These are phyloP conservation scores for Dryas drummondii DNA, from an alignment of 306 rosid species.

Conservation along the genomic window DNA sequence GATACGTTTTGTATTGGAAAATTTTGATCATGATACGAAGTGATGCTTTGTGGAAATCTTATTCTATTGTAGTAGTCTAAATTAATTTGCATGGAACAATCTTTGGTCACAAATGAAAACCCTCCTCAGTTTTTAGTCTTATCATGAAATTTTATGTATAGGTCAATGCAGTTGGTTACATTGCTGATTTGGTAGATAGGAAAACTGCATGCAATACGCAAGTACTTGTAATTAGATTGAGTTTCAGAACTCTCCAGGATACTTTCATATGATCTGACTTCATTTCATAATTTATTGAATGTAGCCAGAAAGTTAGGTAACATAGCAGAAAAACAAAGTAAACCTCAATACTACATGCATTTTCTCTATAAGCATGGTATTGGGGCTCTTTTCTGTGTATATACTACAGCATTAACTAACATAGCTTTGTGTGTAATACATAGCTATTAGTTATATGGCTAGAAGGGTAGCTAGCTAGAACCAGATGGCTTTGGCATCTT, in stretches of 20 bases:
- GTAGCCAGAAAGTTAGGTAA: constrained; percentile 9
- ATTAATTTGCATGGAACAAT: constrained; percentile 6
- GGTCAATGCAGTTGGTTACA: constrained; percentile 3
- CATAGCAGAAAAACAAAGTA: neutral
- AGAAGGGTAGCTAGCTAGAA: constrained; percentile 46
- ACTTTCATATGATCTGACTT: constrained; percentile 16
- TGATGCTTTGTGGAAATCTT: constrained; percentile 11
- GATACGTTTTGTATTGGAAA: constrained; percentile 25
- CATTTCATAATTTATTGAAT: constrained; percentile 1
- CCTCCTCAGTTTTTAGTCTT: constrained; percentile 2
- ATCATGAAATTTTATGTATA: neutral
- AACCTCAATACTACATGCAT: constrained; percentile 16
- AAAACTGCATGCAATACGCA: neutral
- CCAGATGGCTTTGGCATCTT: constrained; percentile 95
- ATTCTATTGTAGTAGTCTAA: constrained; percentile 6
- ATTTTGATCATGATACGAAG: constrained; percentile 7
- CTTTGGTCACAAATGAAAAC: constrained; percentile 8
- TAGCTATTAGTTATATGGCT: neutral
- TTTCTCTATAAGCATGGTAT: constrained; percentile 16
- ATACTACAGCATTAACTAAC: constrained; percentile 13
- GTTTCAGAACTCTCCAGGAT: neutral
- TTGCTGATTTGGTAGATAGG: neutral
- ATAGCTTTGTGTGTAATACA: constrained; percentile 17
- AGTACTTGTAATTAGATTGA: neutral
- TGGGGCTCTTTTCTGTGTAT: constrained; percentile 17